Evolutionary conservation across 768 basidiomycete genomes (phyloP), one percentile per base, ranked within the genome.

Genomic region (Mycena metata): DNA sequence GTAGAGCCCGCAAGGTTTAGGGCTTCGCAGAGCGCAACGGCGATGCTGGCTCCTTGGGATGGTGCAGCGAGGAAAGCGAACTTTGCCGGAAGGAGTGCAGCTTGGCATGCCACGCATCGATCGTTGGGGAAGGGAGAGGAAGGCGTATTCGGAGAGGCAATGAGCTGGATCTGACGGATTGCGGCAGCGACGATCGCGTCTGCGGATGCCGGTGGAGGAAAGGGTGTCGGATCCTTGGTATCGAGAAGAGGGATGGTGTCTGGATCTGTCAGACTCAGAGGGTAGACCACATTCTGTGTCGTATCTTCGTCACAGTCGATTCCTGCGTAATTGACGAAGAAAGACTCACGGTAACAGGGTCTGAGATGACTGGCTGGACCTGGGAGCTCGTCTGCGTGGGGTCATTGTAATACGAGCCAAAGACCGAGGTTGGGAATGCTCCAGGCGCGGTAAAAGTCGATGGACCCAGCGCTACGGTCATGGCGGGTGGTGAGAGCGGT

Each of bases 311-410:
- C 55, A 23, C 39, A 16, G 24, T 16, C 33, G 21, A 61, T 24
- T 36, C 41, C 39, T 17, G 55, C 54, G 56, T 47, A 57, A 56
- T 26, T 45, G 59, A 75, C 73, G 61, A 60, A 66, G 11, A 49
- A 13, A 46, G 19, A 68, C 78, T 54, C 58, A 91, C 91, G 21
- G 84, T 84, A 39, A 92, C 86, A 15, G 90, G 89, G 75, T 93
- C 91, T 10, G 91, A 88, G 45, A 93, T 85, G 69, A 92, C 84
- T n/a, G 92, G 92, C 76, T 93, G 92, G 6, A 88, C 88, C 75
- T 93, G 92, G 4, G 83, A 87, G n/a, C 85, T 85, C 6, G 92
- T 93, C 41, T 87, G 89, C 3, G 92, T 93, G 42, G 92, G 91
- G 69, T 85, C 79, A 76, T 92, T 92, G 79, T 89, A 91, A 76